A percentile compares a stretch with the other conserved stretches of the same genome.
These are phyloP conservation scores for Sphenostylis stenocarpa DNA, from an alignment of 306 rosid species.

Conservation along the genomic window DNA sequence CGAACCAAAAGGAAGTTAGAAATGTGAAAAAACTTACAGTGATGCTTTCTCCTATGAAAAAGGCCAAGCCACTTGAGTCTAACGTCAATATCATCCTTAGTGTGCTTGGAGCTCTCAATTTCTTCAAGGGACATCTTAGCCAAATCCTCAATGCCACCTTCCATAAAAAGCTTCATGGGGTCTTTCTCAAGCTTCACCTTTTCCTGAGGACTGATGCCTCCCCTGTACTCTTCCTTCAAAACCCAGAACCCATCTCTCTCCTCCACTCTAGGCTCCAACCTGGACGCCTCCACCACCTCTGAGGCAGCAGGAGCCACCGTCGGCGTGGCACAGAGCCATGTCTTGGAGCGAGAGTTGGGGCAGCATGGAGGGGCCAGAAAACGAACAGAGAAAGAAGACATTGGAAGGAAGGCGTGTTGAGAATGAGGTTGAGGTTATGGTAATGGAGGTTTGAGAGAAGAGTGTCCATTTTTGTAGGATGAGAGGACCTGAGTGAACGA, in stretches of 20 bases:
- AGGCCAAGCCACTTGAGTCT: conserved; percentile 99
- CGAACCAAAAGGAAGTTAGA: neutral
- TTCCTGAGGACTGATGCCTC: conserved; percentile 74
- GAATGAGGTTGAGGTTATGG: neutral
- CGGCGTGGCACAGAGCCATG: conserved; percentile 50
- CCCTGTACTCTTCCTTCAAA: conserved; percentile 72
- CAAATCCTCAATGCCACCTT: conserved; percentile 69
- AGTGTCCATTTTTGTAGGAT: conserved; percentile 58
- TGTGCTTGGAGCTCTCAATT: conserved; percentile 59
- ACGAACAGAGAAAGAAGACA: conserved; percentile 65
- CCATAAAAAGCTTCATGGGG: conserved; percentile 88
- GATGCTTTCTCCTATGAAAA: conserved; percentile 89
- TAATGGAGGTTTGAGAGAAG: conserved; percentile 10
- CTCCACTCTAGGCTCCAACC: conserved; percentile 82
- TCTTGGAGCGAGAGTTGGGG: conserved; percentile 31
- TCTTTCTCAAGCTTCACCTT: conserved; percentile 79
- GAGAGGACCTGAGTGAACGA: conserved; percentile 15
- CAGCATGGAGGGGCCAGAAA: conserved; percentile 50
- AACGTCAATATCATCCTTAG: conserved; percentile 86
- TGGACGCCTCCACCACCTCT: conserved; percentile 45
- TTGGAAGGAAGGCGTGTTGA: conserved; percentile 16
- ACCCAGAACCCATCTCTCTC: conserved; percentile 77
- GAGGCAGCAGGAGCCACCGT: conserved; percentile 38
- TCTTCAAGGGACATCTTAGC: conserved; percentile 69
- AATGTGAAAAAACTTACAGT: conserved; percentile 57